Evolutionary conservation across 176 grass and related monocot species (phyloP).

Genomic region (Tillandsia leiboldiana): DNA sequence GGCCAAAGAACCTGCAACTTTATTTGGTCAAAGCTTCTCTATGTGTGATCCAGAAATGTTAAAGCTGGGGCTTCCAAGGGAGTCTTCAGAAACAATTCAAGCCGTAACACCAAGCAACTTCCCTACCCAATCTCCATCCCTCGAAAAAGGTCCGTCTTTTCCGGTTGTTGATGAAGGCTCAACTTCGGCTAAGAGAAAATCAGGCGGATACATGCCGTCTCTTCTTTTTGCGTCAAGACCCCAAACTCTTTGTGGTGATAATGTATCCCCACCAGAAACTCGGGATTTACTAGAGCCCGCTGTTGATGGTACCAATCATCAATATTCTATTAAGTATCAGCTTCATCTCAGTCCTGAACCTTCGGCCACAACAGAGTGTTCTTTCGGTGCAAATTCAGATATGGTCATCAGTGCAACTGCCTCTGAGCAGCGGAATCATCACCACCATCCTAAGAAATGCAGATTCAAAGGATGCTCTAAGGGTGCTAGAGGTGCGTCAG

Average conservation of each 20-base stretch:
- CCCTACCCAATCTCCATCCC: conserved; percentile 18
- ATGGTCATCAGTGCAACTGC: conserved; percentile 27
- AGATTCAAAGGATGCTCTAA: conserved; percentile 63
- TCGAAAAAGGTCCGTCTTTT: conserved; percentile 27
- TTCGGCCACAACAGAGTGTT: conserved; percentile 40
- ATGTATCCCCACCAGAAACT: conserved; percentile 15
- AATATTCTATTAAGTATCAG: conserved; percentile 23
- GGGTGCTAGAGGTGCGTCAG: conserved; percentile 52
- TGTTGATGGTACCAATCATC: background rate
- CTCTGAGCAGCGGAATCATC: conserved; percentile 33
- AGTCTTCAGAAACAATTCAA: conserved; percentile 28
- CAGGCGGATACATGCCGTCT: conserved; percentile 58
- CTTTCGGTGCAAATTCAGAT: conserved; percentile 44
- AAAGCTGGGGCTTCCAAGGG: conserved; percentile 39
- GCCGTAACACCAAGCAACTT: background rate
- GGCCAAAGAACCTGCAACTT: conserved; percentile 30
- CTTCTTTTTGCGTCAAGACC: conserved; percentile 44
- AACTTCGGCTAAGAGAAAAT: conserved; percentile 81
- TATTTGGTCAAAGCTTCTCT: conserved; percentile 31
- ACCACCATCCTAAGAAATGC: conserved; percentile 51
- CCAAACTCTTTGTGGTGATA: conserved; percentile 3
- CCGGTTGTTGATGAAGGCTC: conserved; percentile 68
- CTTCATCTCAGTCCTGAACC: conserved; percentile 45
- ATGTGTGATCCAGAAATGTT: conserved; percentile 36
- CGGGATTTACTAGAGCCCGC: conserved; percentile 24